A percentile compares a stretch with the other conserved stretches of the same genome.
phyloP scores from a whole-genome alignment of 2,329 filamentous ascomycete species.

The Fusarium globosum region DNA sequence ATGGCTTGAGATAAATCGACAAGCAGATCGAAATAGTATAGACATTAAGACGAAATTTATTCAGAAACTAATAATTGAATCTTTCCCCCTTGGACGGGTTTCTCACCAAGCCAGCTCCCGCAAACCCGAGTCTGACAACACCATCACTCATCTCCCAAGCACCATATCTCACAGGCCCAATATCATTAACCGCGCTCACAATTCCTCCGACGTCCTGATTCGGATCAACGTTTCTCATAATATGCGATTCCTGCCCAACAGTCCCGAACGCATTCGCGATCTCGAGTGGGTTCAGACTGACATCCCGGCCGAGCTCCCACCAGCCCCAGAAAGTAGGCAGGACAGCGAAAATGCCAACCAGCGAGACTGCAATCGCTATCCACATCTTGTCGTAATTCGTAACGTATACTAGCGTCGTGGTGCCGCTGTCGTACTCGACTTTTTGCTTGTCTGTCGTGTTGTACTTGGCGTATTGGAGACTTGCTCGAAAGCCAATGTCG shows the following conservation, averaged over 20 bases:
- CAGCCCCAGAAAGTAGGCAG: conserved; percentile 40
- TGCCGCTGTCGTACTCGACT: conserved; percentile 24
- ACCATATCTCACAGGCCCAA: conserved; percentile 35
- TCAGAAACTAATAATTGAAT: conserved; percentile 23
- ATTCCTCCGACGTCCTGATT: conserved; percentile 33
- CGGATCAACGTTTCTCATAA: conserved; percentile 34
- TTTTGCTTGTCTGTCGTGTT: conserved; percentile 36
- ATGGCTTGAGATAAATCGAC: not conserved
- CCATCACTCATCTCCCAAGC: conserved; percentile 38
- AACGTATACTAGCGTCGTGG: conserved; percentile 26
- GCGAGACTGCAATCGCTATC: conserved; percentile 30
- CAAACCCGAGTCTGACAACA: conserved; percentile 32
- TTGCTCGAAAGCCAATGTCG: conserved; percentile 36
- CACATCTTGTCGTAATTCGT: conserved; percentile 39
- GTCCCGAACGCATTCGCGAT: conserved; percentile 41
- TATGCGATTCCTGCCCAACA: conserved; percentile 23
- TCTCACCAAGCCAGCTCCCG: conserved; percentile 24
- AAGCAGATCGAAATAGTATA: not conserved
- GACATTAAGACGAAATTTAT: not conserved
- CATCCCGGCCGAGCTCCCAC: conserved; percentile 41
- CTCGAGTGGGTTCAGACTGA: conserved; percentile 37
- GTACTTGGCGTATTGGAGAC: conserved; percentile 32
- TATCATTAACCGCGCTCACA: conserved; percentile 18
- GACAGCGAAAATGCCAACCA: conserved; percentile 31
- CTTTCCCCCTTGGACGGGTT: conserved; percentile 35